Conservation (phyloP, 163 green algal genomes). For the Volvox carteri region DNA sequence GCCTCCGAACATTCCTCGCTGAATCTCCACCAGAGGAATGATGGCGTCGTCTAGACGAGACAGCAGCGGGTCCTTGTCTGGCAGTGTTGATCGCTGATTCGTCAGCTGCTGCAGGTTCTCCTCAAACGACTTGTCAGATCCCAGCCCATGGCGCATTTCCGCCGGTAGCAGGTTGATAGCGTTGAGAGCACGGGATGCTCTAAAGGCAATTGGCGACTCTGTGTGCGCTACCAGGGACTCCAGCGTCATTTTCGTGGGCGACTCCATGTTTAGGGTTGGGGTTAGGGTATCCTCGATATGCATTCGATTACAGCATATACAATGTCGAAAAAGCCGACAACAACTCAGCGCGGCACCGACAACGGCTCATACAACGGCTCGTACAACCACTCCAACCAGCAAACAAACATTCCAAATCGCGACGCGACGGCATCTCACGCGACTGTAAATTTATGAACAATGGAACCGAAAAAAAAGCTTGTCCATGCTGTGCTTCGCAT, state of each 20-base stretch:
- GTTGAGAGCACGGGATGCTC: constrained; percentile 4
- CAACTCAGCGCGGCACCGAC: too few relatives aligned
- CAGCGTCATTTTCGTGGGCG: constrained; percentile 11
- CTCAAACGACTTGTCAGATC: constrained; percentile 3
- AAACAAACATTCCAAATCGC: too few relatives aligned
- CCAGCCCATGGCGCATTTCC: neutral
- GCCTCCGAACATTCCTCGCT: constrained; percentile 17
- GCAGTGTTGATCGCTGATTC: constrained; percentile 4
- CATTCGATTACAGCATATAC: too few relatives aligned
- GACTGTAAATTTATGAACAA: too few relatives aligned
- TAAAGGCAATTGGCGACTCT: constrained; percentile 1
- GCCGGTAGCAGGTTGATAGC: constrained; percentile 7
- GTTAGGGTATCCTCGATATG: too few relatives aligned
- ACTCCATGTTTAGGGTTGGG: constrained; percentile 29
- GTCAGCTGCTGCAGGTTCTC: constrained; percentile 1
- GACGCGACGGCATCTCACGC: too few relatives aligned
- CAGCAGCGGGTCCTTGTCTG: constrained; percentile 25
- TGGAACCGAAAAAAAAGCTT: too few relatives aligned
- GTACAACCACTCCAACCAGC: too few relatives aligned
- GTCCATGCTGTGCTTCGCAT: too few relatives aligned
- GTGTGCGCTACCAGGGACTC: neutral
- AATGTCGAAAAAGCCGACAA: too few relatives aligned
- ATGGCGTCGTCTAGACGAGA: constrained; percentile 3
- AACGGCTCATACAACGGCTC: too few relatives aligned
- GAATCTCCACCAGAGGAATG: constrained; percentile 34